A percentile compares a stretch with the other conserved stretches of the same genome.
phyloP scores from a whole-genome alignment of 2,329 filamentous ascomycete species.

The Hypoxylon rubiginosum region DNA sequence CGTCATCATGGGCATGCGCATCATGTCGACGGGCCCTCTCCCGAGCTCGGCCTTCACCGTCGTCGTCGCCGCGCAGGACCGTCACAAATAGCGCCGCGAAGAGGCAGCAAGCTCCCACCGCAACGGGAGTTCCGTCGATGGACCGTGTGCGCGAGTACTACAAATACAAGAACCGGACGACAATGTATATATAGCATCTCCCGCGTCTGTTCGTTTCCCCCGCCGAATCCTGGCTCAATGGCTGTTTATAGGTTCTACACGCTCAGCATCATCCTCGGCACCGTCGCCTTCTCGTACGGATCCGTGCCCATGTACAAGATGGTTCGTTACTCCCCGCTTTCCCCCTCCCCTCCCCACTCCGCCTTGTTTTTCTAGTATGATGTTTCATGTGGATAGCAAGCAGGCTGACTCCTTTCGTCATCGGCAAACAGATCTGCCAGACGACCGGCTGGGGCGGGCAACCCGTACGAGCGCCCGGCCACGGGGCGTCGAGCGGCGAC shows the following conservation, averaged over 20 bases:
- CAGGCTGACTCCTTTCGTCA: not conserved
- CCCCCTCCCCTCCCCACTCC: not conserved
- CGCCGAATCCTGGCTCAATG: constrained; percentile 38
- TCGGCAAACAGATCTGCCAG: constrained; percentile 75
- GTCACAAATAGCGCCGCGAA: constrained; percentile 47
- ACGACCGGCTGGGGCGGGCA: constrained; percentile 94
- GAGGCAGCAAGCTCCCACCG: constrained; percentile 45
- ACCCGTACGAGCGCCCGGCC: constrained; percentile 83
- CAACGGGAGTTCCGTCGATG: constrained; percentile 65
- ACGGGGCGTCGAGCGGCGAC: constrained; percentile 67
- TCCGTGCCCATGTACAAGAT: constrained; percentile 91
- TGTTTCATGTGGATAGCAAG: too few species aligned
- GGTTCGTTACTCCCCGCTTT: constrained; percentile 62
- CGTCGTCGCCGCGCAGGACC: constrained; percentile 39
- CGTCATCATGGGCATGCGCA: constrained; percentile 49
- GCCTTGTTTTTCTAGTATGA: too few species aligned
- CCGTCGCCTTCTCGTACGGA: constrained; percentile 83
- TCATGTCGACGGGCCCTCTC: constrained; percentile 49
- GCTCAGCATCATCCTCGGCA: constrained; percentile 82
- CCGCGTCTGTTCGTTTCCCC: constrained; percentile 12
- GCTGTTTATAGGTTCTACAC: constrained; percentile 73
- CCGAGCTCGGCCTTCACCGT: constrained; percentile 31
- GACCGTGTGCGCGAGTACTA: constrained; percentile 75
- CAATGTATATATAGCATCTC: constrained; percentile 63
- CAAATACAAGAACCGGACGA: constrained; percentile 75